Evolutionary conservation across 148 eudicot species (phyloP).

Genomic region (Talinum fruticosum): DNA sequence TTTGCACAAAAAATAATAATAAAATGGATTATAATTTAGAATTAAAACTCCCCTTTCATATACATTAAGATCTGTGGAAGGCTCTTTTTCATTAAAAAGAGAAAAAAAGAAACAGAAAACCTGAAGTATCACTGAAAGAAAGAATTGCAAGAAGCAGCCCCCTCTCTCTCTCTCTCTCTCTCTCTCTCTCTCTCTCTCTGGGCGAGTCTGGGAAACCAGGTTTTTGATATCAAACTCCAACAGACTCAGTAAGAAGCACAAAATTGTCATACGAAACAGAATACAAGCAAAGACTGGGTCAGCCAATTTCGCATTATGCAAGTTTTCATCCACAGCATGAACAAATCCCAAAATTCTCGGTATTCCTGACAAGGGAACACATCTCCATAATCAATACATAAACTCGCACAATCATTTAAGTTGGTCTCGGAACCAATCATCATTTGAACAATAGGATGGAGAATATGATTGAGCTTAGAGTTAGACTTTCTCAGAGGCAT

Average conservation of each 20-base stretch:
- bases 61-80: too few species aligned
- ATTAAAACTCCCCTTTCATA: too few species aligned
- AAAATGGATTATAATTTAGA: too few species aligned
- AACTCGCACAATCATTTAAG: conserved; percentile 1
- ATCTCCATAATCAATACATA: conserved; percentile 1
- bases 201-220: neutral
- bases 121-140: too few species aligned
- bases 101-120: too few species aligned
- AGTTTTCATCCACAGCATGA: neutral
- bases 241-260: neutral
- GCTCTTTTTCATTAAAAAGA: too few species aligned
- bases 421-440: neutral
- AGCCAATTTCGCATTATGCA: neutral
- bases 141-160: too few species aligned
- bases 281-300: neutral
- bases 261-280: neutral
- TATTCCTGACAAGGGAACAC: neutral
- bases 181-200: too few species aligned
- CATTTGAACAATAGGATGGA: neutral
- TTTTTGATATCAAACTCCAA: neutral
- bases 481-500: conserved; percentile 67
- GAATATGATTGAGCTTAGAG: neutral
- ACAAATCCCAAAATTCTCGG: conserved; percentile 2
- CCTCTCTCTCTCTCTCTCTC: too few species aligned
- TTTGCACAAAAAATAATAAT: too few species aligned